Percentiles rank a stretch among this genome's conserved stretches.
Evolutionary conservation across 2,329 filamentous ascomycete genomes (phyloP).

Genomic region (Diplodia mutila): DNA sequence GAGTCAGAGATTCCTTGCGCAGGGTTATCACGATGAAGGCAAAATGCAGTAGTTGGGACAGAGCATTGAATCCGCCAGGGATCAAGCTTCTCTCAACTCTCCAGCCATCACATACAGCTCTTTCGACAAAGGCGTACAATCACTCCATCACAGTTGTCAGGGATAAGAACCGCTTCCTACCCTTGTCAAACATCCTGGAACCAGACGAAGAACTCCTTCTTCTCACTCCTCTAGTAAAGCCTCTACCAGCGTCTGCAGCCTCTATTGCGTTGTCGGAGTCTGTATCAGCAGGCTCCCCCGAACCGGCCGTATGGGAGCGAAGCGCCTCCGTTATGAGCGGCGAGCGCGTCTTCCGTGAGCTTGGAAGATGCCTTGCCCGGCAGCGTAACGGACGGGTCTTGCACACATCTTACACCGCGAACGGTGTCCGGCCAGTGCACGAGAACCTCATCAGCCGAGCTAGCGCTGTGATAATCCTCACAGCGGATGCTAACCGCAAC

Average conservation of each 20-base stretch:
- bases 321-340: constrained; percentile 79
- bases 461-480: constrained; percentile 85
- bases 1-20: constrained; percentile 78
- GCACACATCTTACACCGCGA: constrained; percentile 93
- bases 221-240: constrained; percentile 86
- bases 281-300: constrained; percentile 60
- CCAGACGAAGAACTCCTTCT: constrained; percentile 87
- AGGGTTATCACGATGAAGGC: constrained; percentile 81
- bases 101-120: constrained; percentile 77
- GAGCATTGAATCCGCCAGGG: constrained; percentile 85
- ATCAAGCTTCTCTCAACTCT: constrained; percentile 76
- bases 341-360: constrained; percentile 87
- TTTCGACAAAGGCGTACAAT: constrained; percentile 87
- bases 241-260: constrained; percentile 84
- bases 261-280: constrained; percentile 71
- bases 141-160: constrained; percentile 90
- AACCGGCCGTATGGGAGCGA: constrained; percentile 60
- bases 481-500: constrained; percentile 91
- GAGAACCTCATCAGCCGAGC: constrained; percentile 90
- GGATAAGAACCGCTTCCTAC: constrained; percentile 83
- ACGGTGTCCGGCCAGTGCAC: constrained; percentile 88
- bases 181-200: constrained; percentile 78
- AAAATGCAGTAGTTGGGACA: constrained; percentile 86
- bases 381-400: constrained; percentile 83
- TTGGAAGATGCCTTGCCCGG: constrained; percentile 84